Base-by-base conservation (phyloP, 2,329 filamentous ascomycete species). In the Colletotrichum sp. region DNA sequence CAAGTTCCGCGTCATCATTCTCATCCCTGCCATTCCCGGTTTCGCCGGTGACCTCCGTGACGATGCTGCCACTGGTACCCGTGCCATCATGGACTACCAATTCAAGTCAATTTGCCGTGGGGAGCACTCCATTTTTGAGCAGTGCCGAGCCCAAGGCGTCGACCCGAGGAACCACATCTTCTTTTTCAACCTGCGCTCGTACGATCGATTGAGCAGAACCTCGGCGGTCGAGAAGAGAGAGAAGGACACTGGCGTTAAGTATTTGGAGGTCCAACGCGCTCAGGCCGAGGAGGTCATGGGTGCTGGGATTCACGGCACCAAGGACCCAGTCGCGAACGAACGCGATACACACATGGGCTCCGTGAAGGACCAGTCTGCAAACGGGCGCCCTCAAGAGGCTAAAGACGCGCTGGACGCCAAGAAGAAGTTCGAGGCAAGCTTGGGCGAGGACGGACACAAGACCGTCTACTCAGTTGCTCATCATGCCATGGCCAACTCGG, bases 71-170 rank as follows among this genome's bases (percentile, higher is more conserved):
- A 91, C 92, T 2, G 96, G 96, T 12, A 98, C 96, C 0, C 87
- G 95, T 65, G 96, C 96, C 13, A 99, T 98, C 80, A 98, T 99
- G 95, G 96, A 98, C 83, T 98, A 98, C 81, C 97, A 98, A 83
- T 99, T 97, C 88, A 98, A 97, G 85, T 98, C 95, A 0, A 98
- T 99, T 78, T 95, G 94, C 81, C 93, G 97, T 60, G 97, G 97
- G 8, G 94, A 97, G 78, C 89, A 98, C 82, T 98, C 95, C 6
- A 98, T 99, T 68, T 97, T 94, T 79, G 95, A 91, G 52, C 93
- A 94, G 81, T 92, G 98, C 73, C 85, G 84, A 71, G 91, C 91
- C 8, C 88, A 94, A 77, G 96, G 94, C 2, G 91, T 97, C 2
- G 93, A 98, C 79, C 95, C 96, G 0, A 90, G 81, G 0, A 81